Evolutionary conservation across 306 rosid genomes (phyloP).

Genomic region (Arachis hypogaea): DNA sequence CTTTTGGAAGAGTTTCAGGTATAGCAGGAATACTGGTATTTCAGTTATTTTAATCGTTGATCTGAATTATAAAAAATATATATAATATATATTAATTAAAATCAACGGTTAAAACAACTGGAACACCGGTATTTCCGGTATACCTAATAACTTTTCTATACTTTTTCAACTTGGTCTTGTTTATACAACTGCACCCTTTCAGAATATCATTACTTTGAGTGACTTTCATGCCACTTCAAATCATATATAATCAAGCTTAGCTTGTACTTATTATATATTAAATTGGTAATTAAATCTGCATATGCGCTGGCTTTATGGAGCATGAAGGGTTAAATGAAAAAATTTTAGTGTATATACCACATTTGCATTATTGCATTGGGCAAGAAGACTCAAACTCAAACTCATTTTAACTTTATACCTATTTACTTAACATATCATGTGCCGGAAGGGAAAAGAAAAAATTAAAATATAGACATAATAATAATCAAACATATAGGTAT

Average conservation of each 20-base stretch:
- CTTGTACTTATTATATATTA: not conserved
- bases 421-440: not conserved
- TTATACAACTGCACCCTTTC: not conserved
- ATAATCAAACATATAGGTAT: not conserved
- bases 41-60: too few relatives aligned
- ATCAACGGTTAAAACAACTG: too few relatives aligned
- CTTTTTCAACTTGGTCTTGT: not conserved
- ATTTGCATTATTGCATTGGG: slow-evolving; percentile 3
- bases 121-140: too few relatives aligned
- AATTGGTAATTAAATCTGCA: not conserved
- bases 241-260: not conserved
- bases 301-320: not conserved
- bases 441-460: not conserved
- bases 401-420: not conserved
- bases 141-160: too few relatives aligned
- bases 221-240: slow-evolving; percentile 2
- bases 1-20: not conserved
- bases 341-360: not conserved
- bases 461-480: not conserved
- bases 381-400: not conserved
- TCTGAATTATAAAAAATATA: too few relatives aligned
- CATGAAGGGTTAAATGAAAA: not conserved
- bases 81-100: too few relatives aligned
- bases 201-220: slow-evolving; percentile 15
- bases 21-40: too few relatives aligned